Base-by-base conservation (phyloP, 2,329 filamentous ascomycete genomes). In the Epichloe typhina region DNA sequence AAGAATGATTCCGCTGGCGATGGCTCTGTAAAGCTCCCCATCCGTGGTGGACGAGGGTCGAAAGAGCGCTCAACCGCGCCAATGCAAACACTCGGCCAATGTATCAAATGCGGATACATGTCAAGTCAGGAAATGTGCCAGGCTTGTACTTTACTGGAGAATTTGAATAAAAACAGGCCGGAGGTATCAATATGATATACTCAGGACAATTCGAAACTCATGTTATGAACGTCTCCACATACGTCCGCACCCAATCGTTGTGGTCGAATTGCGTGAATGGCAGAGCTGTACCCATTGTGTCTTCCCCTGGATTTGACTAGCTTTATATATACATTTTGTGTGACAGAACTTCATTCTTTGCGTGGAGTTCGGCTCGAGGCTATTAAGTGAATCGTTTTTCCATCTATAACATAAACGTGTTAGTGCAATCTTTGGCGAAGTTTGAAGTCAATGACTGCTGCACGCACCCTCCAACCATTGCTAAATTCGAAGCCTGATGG, bases 61-160 rank as follows among this genome's bases (percentile, higher is more conserved):
- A 64, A 58, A 56, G 60, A 61, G 54, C 56, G 57, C 42, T 49
- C 62, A 5, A 50, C 65, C 2, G 64, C 60, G 11, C 69, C 75
- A n/a, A 76, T 80, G 60, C 87, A 91, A 65, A 82, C 83, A 13
- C 77, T 96, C 58, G 88, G 91, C 2, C 83, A 82, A 56, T 98
- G 93, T 62, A 80, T 84, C 61, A 83, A 80, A 49, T 98, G 93
- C 59, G 93, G 93, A 13, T 98, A 97, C 64, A 86, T 98, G 67
- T 95, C 93, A 2, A 96, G 90, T 59, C 93, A 98, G 66, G 79
- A 80, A 33, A 80, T 96, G 39, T 98, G 93, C 69, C 95, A 98
- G 68, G 93, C 93, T 0, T 98, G 93, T 64, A 84, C 83, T 54
- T 72, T 98, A 43, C 76, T 98, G 3, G 90, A 97, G 59, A 88